These are phyloP conservation scores for Dipodascus albidus DNA, from an alignment of 805 yeast species.

Conservation along the genomic window DNA sequence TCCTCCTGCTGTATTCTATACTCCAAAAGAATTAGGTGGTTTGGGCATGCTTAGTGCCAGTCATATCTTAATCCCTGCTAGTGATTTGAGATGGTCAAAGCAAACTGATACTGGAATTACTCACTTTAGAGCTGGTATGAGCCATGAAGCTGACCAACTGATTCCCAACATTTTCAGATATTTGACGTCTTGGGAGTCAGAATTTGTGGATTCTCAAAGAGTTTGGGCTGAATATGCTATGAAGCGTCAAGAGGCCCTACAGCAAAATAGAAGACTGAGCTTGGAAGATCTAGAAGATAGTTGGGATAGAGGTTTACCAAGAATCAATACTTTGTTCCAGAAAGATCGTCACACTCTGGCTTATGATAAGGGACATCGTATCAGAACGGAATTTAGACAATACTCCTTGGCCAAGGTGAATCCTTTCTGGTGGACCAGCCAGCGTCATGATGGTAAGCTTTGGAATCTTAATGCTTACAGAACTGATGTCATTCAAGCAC, in stretches of 20 bases:
- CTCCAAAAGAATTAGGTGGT: slow-evolving; percentile 96
- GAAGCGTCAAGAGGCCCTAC: slow-evolving; percentile 76
- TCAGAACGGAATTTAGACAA: slow-evolving; percentile 67
- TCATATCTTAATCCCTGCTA: slow-evolving; percentile 86
- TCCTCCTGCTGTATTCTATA: slow-evolving; percentile 97
- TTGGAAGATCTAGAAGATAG: slow-evolving; percentile 88
- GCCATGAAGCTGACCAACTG: slow-evolving; percentile 55
- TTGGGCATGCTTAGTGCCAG: slow-evolving; percentile 96
- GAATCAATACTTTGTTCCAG: slow-evolving; percentile 90
- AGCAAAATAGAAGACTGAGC: slow-evolving; percentile 74
- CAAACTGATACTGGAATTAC: slow-evolving; percentile 93
- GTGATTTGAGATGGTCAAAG: slow-evolving; percentile 81
- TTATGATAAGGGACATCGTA: slow-evolving; percentile 86
- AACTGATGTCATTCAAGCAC: slow-evolving; percentile 91
- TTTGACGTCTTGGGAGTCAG: slow-evolving; percentile 94
- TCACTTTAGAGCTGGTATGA: slow-evolving; percentile 90
- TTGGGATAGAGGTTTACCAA: slow-evolving; percentile 96
- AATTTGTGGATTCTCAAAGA: slow-evolving; percentile 82
- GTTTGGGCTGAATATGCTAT: slow-evolving; percentile 97
- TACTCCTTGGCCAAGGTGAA: slow-evolving; percentile 60
- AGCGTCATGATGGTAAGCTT: slow-evolving; percentile 87
- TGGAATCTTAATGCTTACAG: slow-evolving; percentile 92
- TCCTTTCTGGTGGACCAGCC: slow-evolving; percentile 95
- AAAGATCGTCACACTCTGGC: slow-evolving; percentile 92
- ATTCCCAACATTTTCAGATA: slow-evolving; percentile 93